Conservation (phyloP, 2,329 filamentous ascomycete genomes). For the Chlorencoelia australis region DNA sequence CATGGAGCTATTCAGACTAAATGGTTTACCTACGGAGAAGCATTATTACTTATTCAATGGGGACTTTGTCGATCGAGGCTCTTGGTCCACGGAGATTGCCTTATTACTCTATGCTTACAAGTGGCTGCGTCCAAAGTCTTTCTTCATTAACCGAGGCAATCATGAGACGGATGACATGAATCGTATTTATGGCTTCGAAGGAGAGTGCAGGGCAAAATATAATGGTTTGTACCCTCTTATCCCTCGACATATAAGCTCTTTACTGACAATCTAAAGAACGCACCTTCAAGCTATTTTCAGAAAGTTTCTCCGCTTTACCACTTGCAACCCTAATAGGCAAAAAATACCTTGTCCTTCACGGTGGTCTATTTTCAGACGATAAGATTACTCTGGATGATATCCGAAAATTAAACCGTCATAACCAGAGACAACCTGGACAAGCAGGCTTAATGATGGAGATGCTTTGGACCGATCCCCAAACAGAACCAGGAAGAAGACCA, state of each 20-base stretch:
- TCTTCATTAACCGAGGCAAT: conserved; percentile 96
- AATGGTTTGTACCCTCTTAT: conserved; percentile 53
- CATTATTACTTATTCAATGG: conserved; percentile 97
- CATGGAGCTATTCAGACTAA: conserved; percentile 88
- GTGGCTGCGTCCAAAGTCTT: conserved; percentile 75
- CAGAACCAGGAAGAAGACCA: conserved; percentile 73
- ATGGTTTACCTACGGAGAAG: conserved; percentile 73
- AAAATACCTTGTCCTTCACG: conserved; percentile 88
- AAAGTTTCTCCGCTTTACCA: conserved; percentile 91
- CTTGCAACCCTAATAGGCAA: conserved; percentile 84
- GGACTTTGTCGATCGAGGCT: conserved; percentile 95
- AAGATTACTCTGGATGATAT: conserved; percentile 88
- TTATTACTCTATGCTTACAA: conserved; percentile 93
- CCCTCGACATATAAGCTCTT: conserved; percentile 9
- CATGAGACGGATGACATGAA: conserved; percentile 99
- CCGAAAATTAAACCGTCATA: conserved; percentile 81
- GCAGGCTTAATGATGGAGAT: conserved; percentile 99
- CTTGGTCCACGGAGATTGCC: conserved; percentile 96
- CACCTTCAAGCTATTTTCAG: conserved; percentile 94
- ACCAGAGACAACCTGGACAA: conserved; percentile 87
- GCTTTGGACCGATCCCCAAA: conserved; percentile 97
- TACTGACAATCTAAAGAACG: conserved; percentile 30
- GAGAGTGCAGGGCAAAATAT: conserved; percentile 97
- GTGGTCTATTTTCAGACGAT: conserved; percentile 92
- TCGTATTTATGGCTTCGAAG: conserved; percentile 94